Base-by-base conservation (phyloP, 1,284 basidiomycete genomes). In the Boletus smithii region DNA sequence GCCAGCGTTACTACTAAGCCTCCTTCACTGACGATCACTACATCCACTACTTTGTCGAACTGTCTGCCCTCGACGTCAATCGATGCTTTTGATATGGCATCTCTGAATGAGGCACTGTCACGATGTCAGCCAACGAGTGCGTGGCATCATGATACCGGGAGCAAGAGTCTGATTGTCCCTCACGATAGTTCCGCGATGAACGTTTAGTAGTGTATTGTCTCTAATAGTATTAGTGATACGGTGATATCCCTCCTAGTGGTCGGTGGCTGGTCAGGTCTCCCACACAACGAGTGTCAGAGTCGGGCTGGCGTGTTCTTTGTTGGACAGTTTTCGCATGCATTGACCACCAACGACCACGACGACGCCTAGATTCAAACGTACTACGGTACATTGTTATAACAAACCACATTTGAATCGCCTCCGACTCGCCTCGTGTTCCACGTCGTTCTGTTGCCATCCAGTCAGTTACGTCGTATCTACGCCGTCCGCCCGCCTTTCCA, bases 21-120 rank as follows among this genome's bases (percentile, higher is more conserved):
- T 33, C 11, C 47, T 33, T 53, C 51, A 26, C 47, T 53, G 13
- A 50, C 50, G 20, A 49, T 54, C 44, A 36, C 52, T 10, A 53
- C 50, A 16, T 50, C 41, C 10, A 24, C 53, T 39, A 48, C 35
- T 44, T 48, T 49, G 54, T 62, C 30, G 48, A 70, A 11, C 44
- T 6, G 62, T 57, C 35, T 29, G 10, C 24, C 46, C 11, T 46
- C 55, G 30, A 35, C 66, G 67, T 10, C 62, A 65, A n/a, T 59
- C 67, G 66, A 62, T 46, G 24, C 67, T 1, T 60, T 76, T 33
- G 72, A 76, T 54, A 51, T 73, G 53, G 37, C 53, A 4, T 68
- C 68, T 14, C 70, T 76, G 49, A 67, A 62, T 10, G 66, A 72
- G 26, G 65, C 71, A 8, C 51, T 77, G 49, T 65, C 58, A 8